These are phyloP conservation scores for Epichloe coenophiala DNA, from an alignment of 2,329 filamentous ascomycete species.

Conservation along the genomic window DNA sequence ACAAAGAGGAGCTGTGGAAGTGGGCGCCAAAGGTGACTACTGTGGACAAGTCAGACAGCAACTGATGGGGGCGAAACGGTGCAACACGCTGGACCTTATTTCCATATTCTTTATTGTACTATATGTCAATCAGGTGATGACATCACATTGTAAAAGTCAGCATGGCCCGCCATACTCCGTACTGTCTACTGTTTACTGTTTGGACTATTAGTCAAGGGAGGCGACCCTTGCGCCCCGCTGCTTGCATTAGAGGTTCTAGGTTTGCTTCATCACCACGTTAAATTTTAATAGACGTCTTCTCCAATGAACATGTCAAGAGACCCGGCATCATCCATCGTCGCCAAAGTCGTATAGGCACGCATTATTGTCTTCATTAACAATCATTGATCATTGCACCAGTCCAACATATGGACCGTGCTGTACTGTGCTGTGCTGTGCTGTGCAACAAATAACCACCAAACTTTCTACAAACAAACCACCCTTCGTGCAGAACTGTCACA, in stretches of 20 bases:
- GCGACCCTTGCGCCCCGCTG: background rate
- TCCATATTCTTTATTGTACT: background rate
- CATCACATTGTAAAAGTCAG: background rate
- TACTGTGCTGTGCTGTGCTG: background rate
- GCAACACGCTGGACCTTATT: background rate
- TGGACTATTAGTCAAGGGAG: too few species aligned
- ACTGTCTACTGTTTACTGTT: too few species aligned
- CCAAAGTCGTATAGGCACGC: too few species aligned
- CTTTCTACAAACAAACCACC: slow-evolving; percentile 5
- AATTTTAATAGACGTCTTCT: too few species aligned
- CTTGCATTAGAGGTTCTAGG: too few species aligned
- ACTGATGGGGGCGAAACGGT: background rate
- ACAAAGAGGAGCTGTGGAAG: slow-evolving; percentile 52
- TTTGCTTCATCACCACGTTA: too few species aligned
- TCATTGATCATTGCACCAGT: slow-evolving; percentile 1
- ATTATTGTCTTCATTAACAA: background rate
- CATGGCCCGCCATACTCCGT: background rate
- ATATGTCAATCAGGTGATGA: background rate
- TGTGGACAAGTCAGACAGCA: slow-evolving; percentile 30
- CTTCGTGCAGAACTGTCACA: slow-evolving; percentile 6
- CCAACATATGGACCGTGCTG: slow-evolving; percentile 1
- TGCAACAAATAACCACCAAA: background rate
- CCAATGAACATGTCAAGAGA: too few species aligned
- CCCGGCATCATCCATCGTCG: too few species aligned
- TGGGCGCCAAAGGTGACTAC: slow-evolving; percentile 48